Conservation (phyloP, 2,329 filamentous ascomycete species). For the Graphilbum fragrans region DNA sequence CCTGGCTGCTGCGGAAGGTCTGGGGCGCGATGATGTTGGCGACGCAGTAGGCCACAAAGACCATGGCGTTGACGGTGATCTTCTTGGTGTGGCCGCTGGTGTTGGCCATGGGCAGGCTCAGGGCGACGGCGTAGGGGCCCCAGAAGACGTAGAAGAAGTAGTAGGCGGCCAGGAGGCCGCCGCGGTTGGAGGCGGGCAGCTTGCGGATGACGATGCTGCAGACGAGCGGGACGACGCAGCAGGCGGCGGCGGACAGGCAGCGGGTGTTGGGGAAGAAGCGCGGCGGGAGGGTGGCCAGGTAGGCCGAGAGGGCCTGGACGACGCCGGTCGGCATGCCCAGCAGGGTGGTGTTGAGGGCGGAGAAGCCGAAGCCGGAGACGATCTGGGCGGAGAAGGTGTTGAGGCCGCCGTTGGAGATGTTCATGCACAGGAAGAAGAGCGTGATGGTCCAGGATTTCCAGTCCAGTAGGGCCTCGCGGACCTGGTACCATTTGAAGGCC, state of each 20-base stretch:
- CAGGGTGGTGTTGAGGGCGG: constrained; percentile 21
- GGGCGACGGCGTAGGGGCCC: background rate
- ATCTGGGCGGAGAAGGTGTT: constrained; percentile 48
- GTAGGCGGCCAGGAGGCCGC: background rate
- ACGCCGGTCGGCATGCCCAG: constrained; percentile 24
- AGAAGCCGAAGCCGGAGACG: constrained; percentile 43
- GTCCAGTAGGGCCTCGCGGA: constrained; percentile 42
- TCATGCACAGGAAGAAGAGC: constrained; percentile 36
- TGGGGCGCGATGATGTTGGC: constrained; percentile 51
- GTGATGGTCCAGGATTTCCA: constrained; percentile 48
- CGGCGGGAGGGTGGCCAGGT: background rate
- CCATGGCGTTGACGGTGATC: constrained; percentile 48
- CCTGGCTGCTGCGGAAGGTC: constrained; percentile 43
- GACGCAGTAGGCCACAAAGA: constrained; percentile 46
- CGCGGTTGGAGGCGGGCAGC: background rate
- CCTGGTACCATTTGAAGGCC: constrained; percentile 39
- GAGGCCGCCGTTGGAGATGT: constrained; percentile 45
- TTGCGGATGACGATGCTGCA: background rate
- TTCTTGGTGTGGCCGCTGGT: constrained; percentile 48
- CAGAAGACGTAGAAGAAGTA: background rate
- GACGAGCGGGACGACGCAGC: background rate
- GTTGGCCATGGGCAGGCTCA: constrained; percentile 31
- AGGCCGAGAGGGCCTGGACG: background rate
- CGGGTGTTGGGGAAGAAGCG: background rate
- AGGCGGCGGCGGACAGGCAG: background rate